Percentiles rank a stretch among this genome's conserved stretches.
Conservation (phyloP, 306 rosid genomes). For the Cucumis hystrix region DNA sequence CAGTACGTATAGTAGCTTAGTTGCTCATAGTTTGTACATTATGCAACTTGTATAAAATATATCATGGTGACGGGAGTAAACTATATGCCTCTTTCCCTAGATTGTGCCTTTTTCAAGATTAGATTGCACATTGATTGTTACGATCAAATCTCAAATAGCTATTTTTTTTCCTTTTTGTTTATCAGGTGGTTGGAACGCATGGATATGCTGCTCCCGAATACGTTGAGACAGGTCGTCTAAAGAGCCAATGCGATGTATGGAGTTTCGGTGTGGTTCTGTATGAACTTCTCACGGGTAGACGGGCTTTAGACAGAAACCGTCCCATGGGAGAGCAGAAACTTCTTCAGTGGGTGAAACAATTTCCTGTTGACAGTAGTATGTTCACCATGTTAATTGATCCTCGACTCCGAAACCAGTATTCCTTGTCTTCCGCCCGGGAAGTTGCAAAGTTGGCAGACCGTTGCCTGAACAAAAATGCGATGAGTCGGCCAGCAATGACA, state of each 20-base stretch:
- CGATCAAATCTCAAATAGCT: background rate
- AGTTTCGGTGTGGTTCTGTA: constrained; percentile 91
- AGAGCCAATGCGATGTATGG: constrained; percentile 60
- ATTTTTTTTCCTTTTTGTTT: background rate
- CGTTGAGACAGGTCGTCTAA: constrained; percentile 68
- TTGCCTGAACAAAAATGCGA: constrained; percentile 63
- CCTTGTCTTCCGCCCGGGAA: constrained; percentile 36
- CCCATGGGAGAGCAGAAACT: constrained; percentile 59
- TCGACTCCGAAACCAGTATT: constrained; percentile 44
- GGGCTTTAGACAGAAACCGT: constrained; percentile 44
- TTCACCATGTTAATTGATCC: constrained; percentile 73
- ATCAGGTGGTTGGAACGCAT: constrained; percentile 81
- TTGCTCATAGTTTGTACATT: background rate
- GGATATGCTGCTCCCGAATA: constrained; percentile 99
- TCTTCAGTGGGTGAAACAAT: constrained; percentile 61
- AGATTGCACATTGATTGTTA: background rate
- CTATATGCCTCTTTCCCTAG: background rate
- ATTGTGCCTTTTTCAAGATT: background rate
- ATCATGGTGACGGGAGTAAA: background rate
- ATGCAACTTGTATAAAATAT: background rate
- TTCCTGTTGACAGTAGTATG: constrained; percentile 44
- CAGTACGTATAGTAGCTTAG: constrained; percentile 35
- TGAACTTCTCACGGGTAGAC: constrained; percentile 84
- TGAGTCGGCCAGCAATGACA: constrained; percentile 69
- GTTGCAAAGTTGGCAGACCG: constrained; percentile 72